A percentile compares a stretch with the other conserved stretches of the same genome.
These are phyloP conservation scores for Rhodomyrtus tomentosa DNA, from an alignment of 345 rosid species.

Conservation along the genomic window DNA sequence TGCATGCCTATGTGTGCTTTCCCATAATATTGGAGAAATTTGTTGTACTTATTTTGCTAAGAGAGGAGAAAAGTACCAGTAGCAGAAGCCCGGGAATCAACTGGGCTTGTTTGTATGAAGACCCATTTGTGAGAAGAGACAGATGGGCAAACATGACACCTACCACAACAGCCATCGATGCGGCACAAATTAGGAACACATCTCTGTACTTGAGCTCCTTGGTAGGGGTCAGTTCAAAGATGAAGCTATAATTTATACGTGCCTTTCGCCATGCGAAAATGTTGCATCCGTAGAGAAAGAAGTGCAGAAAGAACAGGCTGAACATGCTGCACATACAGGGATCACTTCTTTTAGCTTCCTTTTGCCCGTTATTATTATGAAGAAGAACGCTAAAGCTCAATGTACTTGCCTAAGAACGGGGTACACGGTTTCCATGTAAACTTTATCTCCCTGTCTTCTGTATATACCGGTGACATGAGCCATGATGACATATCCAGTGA, in stretches of 20 bases:
- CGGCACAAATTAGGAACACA: slow-evolving; percentile 73
- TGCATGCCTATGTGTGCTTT: background rate
- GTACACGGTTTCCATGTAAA: slow-evolving; percentile 93
- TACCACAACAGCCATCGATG: slow-evolving; percentile 63
- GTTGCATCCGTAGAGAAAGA: slow-evolving; percentile 94
- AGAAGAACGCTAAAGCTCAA: background rate
- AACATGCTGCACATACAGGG: slow-evolving; percentile 67
- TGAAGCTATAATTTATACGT: slow-evolving; percentile 86
- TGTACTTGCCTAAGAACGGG: slow-evolving; percentile 85
- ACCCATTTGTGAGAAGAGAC: slow-evolving; percentile 55
- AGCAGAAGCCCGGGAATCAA: slow-evolving; percentile 74
- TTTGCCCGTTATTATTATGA: background rate
- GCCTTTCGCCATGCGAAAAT: slow-evolving; percentile 89
- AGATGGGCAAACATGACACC: slow-evolving; percentile 85
- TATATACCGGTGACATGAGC: slow-evolving; percentile 86
- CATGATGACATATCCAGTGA: slow-evolving; percentile 70
- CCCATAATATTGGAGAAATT: background rate
- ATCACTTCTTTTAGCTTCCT: background rate
- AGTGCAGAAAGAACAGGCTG: slow-evolving; percentile 71
- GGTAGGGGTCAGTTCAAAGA: slow-evolving; percentile 62
- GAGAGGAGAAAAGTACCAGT: slow-evolving; percentile 37
- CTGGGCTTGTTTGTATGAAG: slow-evolving; percentile 62
- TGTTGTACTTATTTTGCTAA: background rate
- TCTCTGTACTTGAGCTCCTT: slow-evolving; percentile 92
- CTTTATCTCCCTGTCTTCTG: slow-evolving; percentile 39